Percentiles rank a stretch among this genome's conserved stretches.
These are phyloP conservation scores for Lipomyces kockii DNA, from an alignment of 805 yeast genomes.

Conservation along the genomic window DNA sequence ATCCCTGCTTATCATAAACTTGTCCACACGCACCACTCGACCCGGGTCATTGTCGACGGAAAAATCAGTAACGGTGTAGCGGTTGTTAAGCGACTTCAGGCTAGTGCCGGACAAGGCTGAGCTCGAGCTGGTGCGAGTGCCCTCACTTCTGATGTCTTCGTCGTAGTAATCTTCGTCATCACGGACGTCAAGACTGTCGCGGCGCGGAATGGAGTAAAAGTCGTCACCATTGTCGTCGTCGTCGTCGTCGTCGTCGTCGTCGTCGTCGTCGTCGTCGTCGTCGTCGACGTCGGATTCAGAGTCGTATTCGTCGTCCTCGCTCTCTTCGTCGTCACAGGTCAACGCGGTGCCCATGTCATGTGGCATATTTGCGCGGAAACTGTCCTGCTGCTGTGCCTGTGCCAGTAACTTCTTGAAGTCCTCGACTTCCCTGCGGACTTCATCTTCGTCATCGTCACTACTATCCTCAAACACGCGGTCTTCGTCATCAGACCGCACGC, in stretches of 20 bases:
- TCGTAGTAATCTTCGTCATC: slow-evolving; percentile 11
- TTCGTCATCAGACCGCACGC: slow-evolving; percentile 17
- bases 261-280: neutral
- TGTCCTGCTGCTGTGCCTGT: slow-evolving; percentile 13
- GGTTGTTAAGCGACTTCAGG: neutral
- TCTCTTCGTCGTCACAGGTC: slow-evolving; percentile 2
- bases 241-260: neutral
- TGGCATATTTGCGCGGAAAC: neutral
- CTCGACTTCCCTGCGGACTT: slow-evolving; percentile 22
- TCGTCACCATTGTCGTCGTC: neutral
- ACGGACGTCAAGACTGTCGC: slow-evolving; percentile 10
- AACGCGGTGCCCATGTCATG: neutral
- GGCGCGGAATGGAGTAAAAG: slow-evolving; percentile 1
- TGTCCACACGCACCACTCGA: slow-evolving; percentile 21
- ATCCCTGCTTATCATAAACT: slow-evolving; percentile 9
- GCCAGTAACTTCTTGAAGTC: slow-evolving; percentile 19
- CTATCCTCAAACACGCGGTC: neutral
- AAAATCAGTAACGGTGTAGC: slow-evolving; percentile 13
- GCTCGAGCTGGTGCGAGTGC: neutral
- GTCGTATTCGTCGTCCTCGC: slow-evolving; percentile 5
- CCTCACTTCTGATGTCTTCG: slow-evolving; percentile 3
- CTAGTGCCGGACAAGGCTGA: neutral
- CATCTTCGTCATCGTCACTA: neutral
- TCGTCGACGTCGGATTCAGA: slow-evolving; percentile 1
- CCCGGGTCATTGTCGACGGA: slow-evolving; percentile 14